A percentile compares a stretch with the other conserved stretches of the same genome.
Evolutionary conservation across 169 alveolate species (phyloP).

Genomic region (Plasmodium sp.): DNA sequence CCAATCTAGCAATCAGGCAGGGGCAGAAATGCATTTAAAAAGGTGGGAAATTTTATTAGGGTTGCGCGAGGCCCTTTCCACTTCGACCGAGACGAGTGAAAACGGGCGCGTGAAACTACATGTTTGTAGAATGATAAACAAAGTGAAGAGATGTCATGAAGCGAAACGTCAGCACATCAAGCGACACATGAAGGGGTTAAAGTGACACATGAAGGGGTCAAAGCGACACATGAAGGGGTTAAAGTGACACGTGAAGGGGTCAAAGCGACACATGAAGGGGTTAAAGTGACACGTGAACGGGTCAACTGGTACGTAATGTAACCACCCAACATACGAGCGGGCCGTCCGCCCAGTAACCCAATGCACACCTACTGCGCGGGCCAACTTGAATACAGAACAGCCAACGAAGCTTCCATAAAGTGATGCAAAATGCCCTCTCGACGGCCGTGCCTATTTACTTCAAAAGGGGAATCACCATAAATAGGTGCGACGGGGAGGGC

Average conservation of each 20-base stretch:
- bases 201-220: neutral
- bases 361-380: neutral
- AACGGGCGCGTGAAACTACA: neutral
- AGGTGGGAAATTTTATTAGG: neutral
- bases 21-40: neutral
- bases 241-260: neutral
- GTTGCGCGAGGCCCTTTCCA: neutral
- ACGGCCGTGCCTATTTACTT: neutral
- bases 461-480: neutral
- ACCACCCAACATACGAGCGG: neutral
- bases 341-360: neutral
- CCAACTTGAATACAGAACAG: neutral
- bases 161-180: neutral
- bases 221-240: too few relatives aligned
- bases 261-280: neutral
- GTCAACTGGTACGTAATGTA: neutral
- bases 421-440: neutral
- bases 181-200: neutral
- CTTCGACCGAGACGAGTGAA: neutral
- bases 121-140: neutral
- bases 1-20: neutral
- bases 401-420: neutral
- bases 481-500: neutral
- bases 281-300: neutral
- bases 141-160: neutral